Conservation (phyloP, 148 eudicot species). For the Silene uniflora region DNA sequence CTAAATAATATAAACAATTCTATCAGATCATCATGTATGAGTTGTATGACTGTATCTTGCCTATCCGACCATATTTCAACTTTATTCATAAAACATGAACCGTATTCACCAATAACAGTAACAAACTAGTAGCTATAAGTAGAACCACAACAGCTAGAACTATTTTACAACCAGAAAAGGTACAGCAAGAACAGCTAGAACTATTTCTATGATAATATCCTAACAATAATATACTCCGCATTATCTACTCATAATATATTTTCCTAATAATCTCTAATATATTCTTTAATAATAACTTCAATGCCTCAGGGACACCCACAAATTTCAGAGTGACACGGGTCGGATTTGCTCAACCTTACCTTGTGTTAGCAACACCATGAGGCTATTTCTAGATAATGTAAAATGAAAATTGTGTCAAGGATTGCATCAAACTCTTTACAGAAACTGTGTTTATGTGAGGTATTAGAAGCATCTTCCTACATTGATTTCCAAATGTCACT, state of each 20-base stretch:
- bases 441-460: neutral
- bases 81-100: neutral
- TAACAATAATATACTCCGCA: no score
- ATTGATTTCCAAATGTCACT: neutral
- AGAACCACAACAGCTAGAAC: neutral
- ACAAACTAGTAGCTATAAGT: neutral
- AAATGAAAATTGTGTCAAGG: no score
- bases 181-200: neutral
- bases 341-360: no score
- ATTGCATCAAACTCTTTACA: neutral
- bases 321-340: no score
- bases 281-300: no score
- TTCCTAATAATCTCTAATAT: no score
- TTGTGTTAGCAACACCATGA: no score
- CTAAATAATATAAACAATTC: neutral
- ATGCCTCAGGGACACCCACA: neutral
- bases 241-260: no score
- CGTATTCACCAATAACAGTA: neutral
- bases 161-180: neutral
- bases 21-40: neutral
- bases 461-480: neutral
- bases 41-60: neutral
- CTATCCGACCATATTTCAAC: neutral
- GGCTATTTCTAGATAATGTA: no score
- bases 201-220: no score